Evolutionary conservation across 768 basidiomycete genomes (phyloP), one percentile per base, ranked within the genome.

Genomic region (Trametopsis cervina): DNA sequence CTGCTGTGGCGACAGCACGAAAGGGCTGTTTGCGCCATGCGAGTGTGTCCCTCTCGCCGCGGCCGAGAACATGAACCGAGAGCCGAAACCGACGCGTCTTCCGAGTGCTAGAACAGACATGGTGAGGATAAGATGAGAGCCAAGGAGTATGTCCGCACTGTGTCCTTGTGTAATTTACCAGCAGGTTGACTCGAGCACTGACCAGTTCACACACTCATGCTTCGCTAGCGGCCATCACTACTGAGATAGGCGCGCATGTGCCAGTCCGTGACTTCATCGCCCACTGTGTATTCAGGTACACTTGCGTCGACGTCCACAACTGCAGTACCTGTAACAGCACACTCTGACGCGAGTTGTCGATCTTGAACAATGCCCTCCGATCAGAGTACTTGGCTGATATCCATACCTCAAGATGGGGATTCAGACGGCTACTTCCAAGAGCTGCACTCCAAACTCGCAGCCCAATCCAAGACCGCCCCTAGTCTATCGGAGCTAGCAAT

Each of bases 321-420:
- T n/a, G n/a, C n/a, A n/a, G n/a, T n/a, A n/a, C n/a, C n/a, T n/a
- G n/a, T n/a, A n/a, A n/a, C n/a, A n/a, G n/a, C n/a, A n/a, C n/a
- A n/a, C n/a, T n/a, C n/a, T n/a, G n/a, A n/a, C n/a, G n/a, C n/a
- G n/a, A n/a, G n/a, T n/a, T n/a, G n/a, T n/a, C 20, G 20, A 10
- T 5, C 18, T 9, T 38, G 35, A 12, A 43, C 45, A 15, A 96
- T 96, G 93, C 93, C 93, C 49, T 94, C 91, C 62, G 93, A 96
- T 73, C 85, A 94, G 65, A 87, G 88, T 54, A 94, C 91, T 57
- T 97, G 94, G 94, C 70, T 97, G 55, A 74, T 96, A 52, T 75
- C 92, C 37, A 80, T 89, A 2, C 94, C 94, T 11, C 77, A 83
- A 54, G 83, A 91, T 64, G 89, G 89, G 17, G 90, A 96, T 58